phyloP scores from a whole-genome alignment of 352 stramenopile genomes.

The Phytopythium vexans region DNA sequence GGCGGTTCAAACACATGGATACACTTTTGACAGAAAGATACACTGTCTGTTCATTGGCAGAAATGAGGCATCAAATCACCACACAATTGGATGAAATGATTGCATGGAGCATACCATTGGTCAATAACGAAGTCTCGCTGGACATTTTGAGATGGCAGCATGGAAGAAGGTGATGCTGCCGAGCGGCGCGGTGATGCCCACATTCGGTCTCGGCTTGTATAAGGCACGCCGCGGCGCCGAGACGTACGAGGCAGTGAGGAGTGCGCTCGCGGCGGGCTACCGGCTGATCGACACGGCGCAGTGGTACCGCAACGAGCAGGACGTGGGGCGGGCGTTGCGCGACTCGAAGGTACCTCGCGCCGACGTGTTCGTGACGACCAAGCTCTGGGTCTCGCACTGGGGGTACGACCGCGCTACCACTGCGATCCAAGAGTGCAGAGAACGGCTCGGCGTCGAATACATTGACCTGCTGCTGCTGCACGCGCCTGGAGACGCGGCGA shows the following conservation, averaged over 20 bases:
- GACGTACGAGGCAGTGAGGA: conserved; percentile 20
- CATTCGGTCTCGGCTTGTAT: conserved; percentile 23
- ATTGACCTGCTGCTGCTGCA: conserved; percentile 63
- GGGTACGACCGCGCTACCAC: conserved; percentile 46
- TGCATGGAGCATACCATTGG: no score
- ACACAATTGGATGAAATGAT: background rate
- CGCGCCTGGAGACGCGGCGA: conserved; percentile 39
- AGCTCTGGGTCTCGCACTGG: conserved; percentile 48
- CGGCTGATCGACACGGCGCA: conserved; percentile 75
- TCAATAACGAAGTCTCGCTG: no score
- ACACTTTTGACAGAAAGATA: conserved; percentile 5
- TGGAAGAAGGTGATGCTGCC: conserved; percentile 7
- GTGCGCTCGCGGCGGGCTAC: conserved; percentile 46
- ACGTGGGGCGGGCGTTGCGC: conserved; percentile 48
- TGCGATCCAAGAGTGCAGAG: conserved; percentile 25
- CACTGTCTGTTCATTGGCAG: background rate
- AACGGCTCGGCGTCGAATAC: conserved; percentile 41
- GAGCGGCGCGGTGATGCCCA: conserved; percentile 16
- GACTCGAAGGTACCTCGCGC: conserved; percentile 50
- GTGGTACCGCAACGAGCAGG: conserved; percentile 67
- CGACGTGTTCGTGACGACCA: conserved; percentile 74
- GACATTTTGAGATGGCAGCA: background rate
- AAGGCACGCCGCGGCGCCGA: conserved; percentile 14
- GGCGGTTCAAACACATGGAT: background rate
- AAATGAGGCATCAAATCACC: background rate